phyloP scores from a whole-genome alignment of 1,284 basidiomycete genomes.

The Papiliotrema flavescens region DNA sequence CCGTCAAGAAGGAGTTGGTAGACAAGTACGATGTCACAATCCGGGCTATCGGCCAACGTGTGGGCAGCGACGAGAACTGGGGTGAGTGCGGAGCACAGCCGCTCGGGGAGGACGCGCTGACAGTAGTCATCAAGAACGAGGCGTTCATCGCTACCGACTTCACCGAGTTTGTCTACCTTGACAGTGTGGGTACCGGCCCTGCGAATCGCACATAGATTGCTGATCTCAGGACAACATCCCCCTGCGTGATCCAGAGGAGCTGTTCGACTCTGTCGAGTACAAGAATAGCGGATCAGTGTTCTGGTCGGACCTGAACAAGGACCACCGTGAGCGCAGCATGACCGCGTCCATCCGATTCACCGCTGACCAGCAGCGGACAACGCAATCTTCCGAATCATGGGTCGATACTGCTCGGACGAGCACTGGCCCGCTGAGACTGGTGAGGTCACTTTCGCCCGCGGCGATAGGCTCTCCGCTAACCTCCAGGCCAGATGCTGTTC shows the following conservation, averaged over 20 bases:
- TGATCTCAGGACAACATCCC: slow-evolving; percentile 47
- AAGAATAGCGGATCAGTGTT: slow-evolving; percentile 49
- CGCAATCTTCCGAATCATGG: slow-evolving; percentile 51
- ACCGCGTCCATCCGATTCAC: background rate
- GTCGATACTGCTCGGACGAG: slow-evolving; percentile 47
- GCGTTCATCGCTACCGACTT: slow-evolving; percentile 44
- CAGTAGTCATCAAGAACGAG: slow-evolving; percentile 42
- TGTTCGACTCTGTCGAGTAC: slow-evolving; percentile 51
- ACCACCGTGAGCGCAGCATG: slow-evolving; percentile 45
- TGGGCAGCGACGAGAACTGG: slow-evolving; percentile 35
- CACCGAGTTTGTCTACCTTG: slow-evolving; percentile 47
- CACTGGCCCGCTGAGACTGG: slow-evolving; percentile 53
- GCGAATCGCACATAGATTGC: no score
- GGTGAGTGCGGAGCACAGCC: slow-evolving; percentile 13
- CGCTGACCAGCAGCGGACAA: slow-evolving; percentile 46
- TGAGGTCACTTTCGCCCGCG: background rate
- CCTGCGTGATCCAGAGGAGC: slow-evolving; percentile 45
- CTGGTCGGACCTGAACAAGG: slow-evolving; percentile 53
- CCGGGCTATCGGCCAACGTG: slow-evolving; percentile 16
- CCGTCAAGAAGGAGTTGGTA: slow-evolving; percentile 29
- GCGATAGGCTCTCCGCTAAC: background rate
- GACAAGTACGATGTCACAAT: slow-evolving; percentile 31
- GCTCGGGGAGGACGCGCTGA: background rate
- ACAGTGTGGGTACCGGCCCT: slow-evolving; percentile 32
- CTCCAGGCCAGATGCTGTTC: slow-evolving; percentile 45